Conservation (phyloP, 805 yeast species). For the Zygosaccharomyces rouxii region DNA sequence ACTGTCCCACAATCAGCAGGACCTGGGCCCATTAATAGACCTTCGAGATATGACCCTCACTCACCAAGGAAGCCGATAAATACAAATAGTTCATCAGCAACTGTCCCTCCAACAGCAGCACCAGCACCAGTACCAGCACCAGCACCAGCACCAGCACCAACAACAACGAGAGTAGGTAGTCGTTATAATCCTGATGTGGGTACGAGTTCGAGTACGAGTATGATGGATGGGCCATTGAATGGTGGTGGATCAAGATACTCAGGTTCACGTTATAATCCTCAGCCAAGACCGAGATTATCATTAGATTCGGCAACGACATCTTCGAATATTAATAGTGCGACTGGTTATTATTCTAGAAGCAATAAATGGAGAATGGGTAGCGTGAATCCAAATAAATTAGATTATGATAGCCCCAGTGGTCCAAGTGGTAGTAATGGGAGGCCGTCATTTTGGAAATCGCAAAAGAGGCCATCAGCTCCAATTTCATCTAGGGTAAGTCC, state of each 20-base stretch:
- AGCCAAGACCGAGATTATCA: conserved; percentile 24
- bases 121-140: background rate
- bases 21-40: conserved; percentile 10
- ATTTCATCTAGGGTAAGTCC: background rate
- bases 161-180: background rate
- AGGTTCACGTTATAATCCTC: conserved; percentile 29
- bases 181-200: conserved; percentile 1
- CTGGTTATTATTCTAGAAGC: conserved; percentile 18
- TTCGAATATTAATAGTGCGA: conserved; percentile 10
- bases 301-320: conserved; percentile 6
- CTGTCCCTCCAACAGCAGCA: background rate
- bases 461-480: conserved; percentile 1
- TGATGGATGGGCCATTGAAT: background rate
- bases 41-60: conserved; percentile 30
- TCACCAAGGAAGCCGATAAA: conserved; percentile 18
- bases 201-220: background rate
- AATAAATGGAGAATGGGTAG: conserved; percentile 25
- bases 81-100: conserved; percentile 12
- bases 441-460: conserved; percentile 17
- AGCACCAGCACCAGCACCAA: background rate
- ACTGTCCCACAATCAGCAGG: conserved; percentile 4
- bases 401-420: conserved; percentile 5
- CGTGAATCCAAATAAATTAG: conserved; percentile 8
- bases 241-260: conserved; percentile 15
- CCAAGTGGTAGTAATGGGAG: conserved; percentile 2